A percentile compares a stretch with the other conserved stretches of the same genome.
Conservation (phyloP, 2,329 filamentous ascomycete genomes). For the Truncatella angustata region DNA sequence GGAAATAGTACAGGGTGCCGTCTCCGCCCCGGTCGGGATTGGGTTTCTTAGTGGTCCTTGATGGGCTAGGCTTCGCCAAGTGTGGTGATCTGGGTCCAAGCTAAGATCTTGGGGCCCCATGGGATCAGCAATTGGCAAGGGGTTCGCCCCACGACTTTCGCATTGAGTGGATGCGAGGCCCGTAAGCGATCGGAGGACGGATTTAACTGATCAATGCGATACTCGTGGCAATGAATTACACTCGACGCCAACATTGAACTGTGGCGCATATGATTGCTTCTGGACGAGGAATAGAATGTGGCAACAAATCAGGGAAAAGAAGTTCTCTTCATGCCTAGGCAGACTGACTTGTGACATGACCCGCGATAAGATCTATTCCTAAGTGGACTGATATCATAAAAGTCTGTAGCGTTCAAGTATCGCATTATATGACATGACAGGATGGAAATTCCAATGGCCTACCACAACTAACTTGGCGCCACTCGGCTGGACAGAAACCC, state of each 20-base stretch:
- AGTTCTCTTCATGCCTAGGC: too few relatives aligned
- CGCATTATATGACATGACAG: too few relatives aligned
- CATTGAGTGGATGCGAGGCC: neutral
- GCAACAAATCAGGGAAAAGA: too few relatives aligned
- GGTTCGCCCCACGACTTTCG: neutral
- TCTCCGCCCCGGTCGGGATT: slow-evolving; percentile 2
- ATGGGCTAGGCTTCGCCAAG: neutral
- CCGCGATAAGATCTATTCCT: too few relatives aligned
- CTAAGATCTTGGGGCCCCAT: slow-evolving; percentile 5
- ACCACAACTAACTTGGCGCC: neutral
- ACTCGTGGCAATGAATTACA: too few relatives aligned
- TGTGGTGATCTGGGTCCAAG: neutral
- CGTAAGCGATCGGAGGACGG: neutral
- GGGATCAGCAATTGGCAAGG: slow-evolving; percentile 1
- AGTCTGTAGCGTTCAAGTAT: too few relatives aligned
- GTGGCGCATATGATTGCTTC: too few relatives aligned
- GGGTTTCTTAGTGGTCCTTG: neutral
- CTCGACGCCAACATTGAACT: too few relatives aligned
- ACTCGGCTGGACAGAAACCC: neutral
- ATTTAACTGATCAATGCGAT: neutral
- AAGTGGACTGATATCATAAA: too few relatives aligned
- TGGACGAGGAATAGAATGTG: too few relatives aligned
- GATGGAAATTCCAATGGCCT: neutral
- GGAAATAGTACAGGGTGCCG: neutral
- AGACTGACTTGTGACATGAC: too few relatives aligned